phyloP scores from a whole-genome alignment of 2,329 filamentous ascomycete genomes.

The Aspergillus bombycis region DNA sequence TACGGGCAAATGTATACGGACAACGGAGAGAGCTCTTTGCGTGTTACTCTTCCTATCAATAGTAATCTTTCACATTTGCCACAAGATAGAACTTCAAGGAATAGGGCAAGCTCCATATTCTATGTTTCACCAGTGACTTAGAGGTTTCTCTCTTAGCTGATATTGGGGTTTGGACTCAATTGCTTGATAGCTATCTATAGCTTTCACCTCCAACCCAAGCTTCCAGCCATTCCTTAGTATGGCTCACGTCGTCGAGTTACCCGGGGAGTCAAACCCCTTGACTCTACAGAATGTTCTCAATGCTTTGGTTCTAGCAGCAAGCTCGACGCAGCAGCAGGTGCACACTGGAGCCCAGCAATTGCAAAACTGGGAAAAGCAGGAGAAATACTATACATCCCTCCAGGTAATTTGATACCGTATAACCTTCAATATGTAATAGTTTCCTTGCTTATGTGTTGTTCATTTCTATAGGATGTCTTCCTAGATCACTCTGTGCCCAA shows the following conservation, averaged over 20 bases:
- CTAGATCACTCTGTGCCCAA: constrained; percentile 75
- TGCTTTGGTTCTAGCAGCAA: constrained; percentile 65
- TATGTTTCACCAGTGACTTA: constrained; percentile 10
- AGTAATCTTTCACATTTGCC: neutral
- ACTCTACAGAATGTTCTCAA: constrained; percentile 65
- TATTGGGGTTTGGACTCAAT: constrained; percentile 9
- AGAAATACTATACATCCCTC: constrained; percentile 68
- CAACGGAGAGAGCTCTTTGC: constrained; percentile 7
- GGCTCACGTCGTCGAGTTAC: constrained; percentile 75
- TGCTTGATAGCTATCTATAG: constrained; percentile 7
- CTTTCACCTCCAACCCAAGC: constrained; percentile 5
- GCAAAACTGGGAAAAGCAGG: constrained; percentile 68
- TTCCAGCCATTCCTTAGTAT: constrained; percentile 47
- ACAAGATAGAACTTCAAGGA: constrained; percentile 6
- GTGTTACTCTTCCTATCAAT: neutral
- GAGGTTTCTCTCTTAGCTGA: constrained; percentile 5
- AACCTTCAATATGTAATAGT: neutral
- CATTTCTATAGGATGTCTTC: constrained; percentile 68
- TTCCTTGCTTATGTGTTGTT: neutral
- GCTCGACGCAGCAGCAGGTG: constrained; percentile 67
- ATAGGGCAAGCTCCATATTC: neutral
- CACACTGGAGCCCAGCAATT: constrained; percentile 70
- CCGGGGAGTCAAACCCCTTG: constrained; percentile 78
- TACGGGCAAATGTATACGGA: constrained; percentile 12
- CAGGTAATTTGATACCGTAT: constrained; percentile 55